Base-by-base conservation (phyloP, 768 basidiomycete genomes). In the Lentinula lateritia region DNA sequence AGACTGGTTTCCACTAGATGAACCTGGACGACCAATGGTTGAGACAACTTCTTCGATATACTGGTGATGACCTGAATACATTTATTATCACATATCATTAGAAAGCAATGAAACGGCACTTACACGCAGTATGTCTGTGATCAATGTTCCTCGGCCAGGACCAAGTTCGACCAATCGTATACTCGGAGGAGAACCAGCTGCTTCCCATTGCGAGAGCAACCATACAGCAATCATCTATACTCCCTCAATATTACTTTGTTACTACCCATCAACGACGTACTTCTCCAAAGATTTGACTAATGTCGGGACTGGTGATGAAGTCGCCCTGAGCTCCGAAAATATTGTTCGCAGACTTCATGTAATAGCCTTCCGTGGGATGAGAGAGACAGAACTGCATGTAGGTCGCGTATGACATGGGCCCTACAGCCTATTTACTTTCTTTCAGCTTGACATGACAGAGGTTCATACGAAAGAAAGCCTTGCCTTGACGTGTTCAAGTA, bases 251-350 rank as follows among this genome's bases (percentile, higher is more conserved):
- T 45, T 46, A 18, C 2, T 32, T 16, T 61, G 39, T 9, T 43
- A 48, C 53, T 54, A 54, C 6, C 53, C 36, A 39, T 54, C 34
- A 10, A 39, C 15, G 8, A 72, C 84, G 65, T 70, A 95, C 96
- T 86, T 99, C 96, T 62, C 97, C 97, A 71, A 98, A 98, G 0
- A 92, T 85, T 71, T 98, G 95, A 67, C 86, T 92, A 58, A 99
- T 98, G 72, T 99, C 97, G 1, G 96, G 97, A 66, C 91, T 94
- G 10, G 97, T 99, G 20, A 91, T 89, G 69, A 98, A 99, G 76
- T 99, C 97, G 5, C 97, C 97, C 45, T 80, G 78, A 0, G 84
- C 64, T 12, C 97, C 97, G 68, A 99, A 93, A 2, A 98, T 88
- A 46, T 84, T 79, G 61, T 91, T 80, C 13, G 78, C 68, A 0